Evolutionary conservation across 2,329 filamentous ascomycete species (phyloP), one percentile per base, ranked within the genome.

Genomic region (Alternaria sp.): DNA sequence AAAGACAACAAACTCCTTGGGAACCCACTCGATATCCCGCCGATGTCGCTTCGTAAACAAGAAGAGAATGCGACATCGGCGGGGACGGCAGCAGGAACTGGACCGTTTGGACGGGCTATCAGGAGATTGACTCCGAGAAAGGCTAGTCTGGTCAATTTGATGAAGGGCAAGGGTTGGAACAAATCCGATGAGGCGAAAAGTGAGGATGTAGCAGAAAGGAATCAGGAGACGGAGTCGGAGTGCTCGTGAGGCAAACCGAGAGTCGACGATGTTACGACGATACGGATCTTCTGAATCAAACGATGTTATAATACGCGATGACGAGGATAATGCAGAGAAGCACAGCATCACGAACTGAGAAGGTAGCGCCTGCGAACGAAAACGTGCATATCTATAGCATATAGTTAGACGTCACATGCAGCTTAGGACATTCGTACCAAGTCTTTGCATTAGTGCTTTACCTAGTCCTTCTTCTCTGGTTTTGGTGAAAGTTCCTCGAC

Each of bases 401-500:
- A 57, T 63, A 53, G 30, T 4, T 30, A 59, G 32, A 22, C n/a
- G 12, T 18, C 32, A 2, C 36, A 14, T 36, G 45, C 28, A 27
- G 36, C 3, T 25, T 25, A 50, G 9, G 16, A 22, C 16, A 20
- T 61, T 40, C 8, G 12, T 43, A 53, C 16, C 14, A 40, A 38
- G 12, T 6, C 0, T 5, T 16, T 14, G 28, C 2, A 25, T 14
- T 3, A 25, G 4, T 38, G 20, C 4, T 5, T 5, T 16, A 1
- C 46, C 54, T 67, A 67, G n/a, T 70, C 59, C 48, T 74, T 69
- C 57, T 74, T 72, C 36, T 67, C 65, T 28, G 60, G 64, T 53
- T 71, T 77, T 0, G 82, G 80, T 52, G 82, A 82, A 41, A 89
- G 76, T 69, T 88, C 83, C 52, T 87, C 85, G 1, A 84, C 82